A percentile compares a stretch with the other conserved stretches of the same genome.
These are phyloP conservation scores for Elaphomyces granulatus DNA, from an alignment of 495 filamentous ascomycete genomes.

Conservation along the genomic window DNA sequence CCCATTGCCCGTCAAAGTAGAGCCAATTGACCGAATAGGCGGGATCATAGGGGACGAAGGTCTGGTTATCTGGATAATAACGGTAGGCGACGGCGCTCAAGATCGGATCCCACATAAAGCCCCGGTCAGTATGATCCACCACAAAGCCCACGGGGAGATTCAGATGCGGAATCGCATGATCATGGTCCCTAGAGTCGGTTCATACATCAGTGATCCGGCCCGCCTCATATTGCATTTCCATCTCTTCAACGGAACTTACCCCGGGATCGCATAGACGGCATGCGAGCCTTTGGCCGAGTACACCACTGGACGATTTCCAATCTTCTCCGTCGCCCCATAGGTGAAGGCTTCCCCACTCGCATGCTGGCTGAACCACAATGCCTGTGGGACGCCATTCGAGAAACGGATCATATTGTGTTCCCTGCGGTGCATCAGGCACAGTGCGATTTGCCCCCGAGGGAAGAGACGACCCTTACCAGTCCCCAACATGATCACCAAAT, in stretches of 20 bases:
- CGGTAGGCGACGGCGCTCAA: constrained; percentile 36
- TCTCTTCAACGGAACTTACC: constrained; percentile 13
- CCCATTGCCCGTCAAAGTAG: constrained; percentile 41
- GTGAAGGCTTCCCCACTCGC: constrained; percentile 47
- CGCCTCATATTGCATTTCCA: too few species aligned
- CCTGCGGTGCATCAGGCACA: constrained; percentile 18
- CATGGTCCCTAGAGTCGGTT: constrained; percentile 25
- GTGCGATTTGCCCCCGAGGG: too few species aligned
- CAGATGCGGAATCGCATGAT: constrained; percentile 51
- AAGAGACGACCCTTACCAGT: constrained; percentile 42
- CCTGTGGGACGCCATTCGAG: constrained; percentile 37
- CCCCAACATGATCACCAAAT: constrained; percentile 49
- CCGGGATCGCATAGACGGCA: constrained; percentile 41
- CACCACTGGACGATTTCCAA: constrained; percentile 33
- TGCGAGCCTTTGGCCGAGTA: constrained; percentile 45
- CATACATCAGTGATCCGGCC: too few species aligned
- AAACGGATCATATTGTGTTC: constrained; percentile 60
- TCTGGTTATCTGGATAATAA: constrained; percentile 27
- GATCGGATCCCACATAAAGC: constrained; percentile 40
- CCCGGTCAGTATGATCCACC: constrained; percentile 46
- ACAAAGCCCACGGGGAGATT: constrained; percentile 43
- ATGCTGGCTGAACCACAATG: constrained; percentile 53
- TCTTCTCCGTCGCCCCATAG: constrained; percentile 40
- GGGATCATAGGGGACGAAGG: constrained; percentile 29
- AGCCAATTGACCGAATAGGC: constrained; percentile 36